Base-by-base conservation (phyloP, 331 rosid genomes). In the Spiraea crenata region DNA sequence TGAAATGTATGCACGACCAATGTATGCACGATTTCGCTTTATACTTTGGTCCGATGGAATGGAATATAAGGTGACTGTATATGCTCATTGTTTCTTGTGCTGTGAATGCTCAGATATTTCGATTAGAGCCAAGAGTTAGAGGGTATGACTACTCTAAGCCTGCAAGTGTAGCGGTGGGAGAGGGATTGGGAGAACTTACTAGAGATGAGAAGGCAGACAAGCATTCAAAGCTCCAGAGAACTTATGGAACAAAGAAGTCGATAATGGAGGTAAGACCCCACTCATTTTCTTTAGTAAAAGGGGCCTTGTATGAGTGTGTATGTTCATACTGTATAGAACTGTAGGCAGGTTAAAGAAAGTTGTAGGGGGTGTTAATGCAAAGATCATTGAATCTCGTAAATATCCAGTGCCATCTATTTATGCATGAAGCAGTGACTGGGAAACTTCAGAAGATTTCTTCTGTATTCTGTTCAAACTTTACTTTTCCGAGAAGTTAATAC, bases 121-220 rank as follows among this genome's bases (percentile, higher is more conserved):
- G 99, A 76, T 71, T 95, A 80, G 97, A 95, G 20, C 91, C 99
- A 3, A 89, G 68, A 73, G 82, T 92, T 67, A 78, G 82, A 72
- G 89, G 86, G 11, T 4, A 58, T 61, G 79, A 71, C 1, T 70
- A 62, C 45, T 41, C 79, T 75, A 76, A 83, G 77, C 70, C 80
- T 15, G 88, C 69, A 50, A 77, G 3, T 65, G 49, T 80, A 0
- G 87, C 54, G 2, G 15, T 49, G 65, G 87, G 63, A 69, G 90
- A 86, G 75, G 87, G 54, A 1, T 15, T 49, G 65, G 87, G 63
- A 67, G 90, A 86, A 76, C 71, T 80, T 50, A 74, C 91, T 40
- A 37, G 7, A 13, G 35, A 69, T 66, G 45, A 73, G 76, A 87
- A 67, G 74, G 63, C 19, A 6, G 82, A 48, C 4, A 85, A 51